Evolutionary conservation across 2,329 filamentous ascomycete genomes (phyloP), one percentile per base, ranked within the genome.

Genomic region (Beauveria rudraprayagi): DNA sequence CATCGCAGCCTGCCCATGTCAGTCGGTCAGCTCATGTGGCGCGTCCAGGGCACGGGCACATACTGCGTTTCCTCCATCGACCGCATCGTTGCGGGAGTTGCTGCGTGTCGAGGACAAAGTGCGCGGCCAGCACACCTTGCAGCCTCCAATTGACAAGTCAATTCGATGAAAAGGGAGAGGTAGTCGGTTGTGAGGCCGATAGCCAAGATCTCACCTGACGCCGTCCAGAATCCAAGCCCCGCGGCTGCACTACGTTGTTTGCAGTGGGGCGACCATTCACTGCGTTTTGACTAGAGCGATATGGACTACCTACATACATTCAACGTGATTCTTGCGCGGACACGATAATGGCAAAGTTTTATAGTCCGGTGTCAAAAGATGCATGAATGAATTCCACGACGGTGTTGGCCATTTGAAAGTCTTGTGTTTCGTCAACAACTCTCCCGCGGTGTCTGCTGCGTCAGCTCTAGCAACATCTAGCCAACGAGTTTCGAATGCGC

Each of bases 1-100:
- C 89, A 92, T 82, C 86, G 82, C 71, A 78, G 76, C 70, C 88
- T 91, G 67, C 44, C 57, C 62, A 71, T 57, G 71, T 69, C 63
- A 67, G 56, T 56, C 47, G 58, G 16, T 37, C 34, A 37, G 34
- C 19, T 4, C 14, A 11, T 41, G 24, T 40, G 59, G 43, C 61
- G 62, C 55, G 47, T 56, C 55, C 40, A 26, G 48, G 56, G 26
- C 40, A 43, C 60, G 40, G 26, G 51, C 50, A 68, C 74, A 67
- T 66, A 76, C 75, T 70, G 68, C 47, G 71, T 71, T 66, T 76
- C 75, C 52, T 76, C 69, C 40, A 76, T 67, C 50, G 75, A 67
- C 62, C 71, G 72, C 75, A 76, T 76, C 24, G 17, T 51, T 47
- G 34, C 30, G 22, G 46, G n/a, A 2, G 10, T 19, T 24, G 16